Percentiles rank a stretch among this genome's conserved stretches.
These are phyloP conservation scores for Fusarium sp. DNA, from an alignment of 2,329 filamentous ascomycete species.

Conservation along the genomic window DNA sequence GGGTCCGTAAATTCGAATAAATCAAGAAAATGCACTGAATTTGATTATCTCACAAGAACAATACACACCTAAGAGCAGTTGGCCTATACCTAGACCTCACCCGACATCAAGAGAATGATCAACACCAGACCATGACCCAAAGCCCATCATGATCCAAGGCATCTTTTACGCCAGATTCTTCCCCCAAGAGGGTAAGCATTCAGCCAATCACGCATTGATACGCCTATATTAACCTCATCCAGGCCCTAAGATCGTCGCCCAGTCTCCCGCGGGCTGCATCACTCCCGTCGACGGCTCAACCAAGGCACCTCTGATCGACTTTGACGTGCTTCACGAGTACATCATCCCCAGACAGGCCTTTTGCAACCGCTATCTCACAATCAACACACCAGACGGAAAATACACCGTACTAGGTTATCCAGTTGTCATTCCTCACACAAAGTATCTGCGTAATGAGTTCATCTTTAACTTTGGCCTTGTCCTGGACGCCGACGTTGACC, in stretches of 20 bases:
- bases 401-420: constrained; percentile 90
- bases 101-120: constrained; percentile 8
- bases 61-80: background rate
- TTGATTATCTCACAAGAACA: background rate
- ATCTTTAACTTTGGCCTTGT: constrained; percentile 98
- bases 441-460: constrained; percentile 94
- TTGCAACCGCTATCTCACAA: constrained; percentile 89
- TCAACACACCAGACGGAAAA: constrained; percentile 78
- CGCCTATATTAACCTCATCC: background rate
- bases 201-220: background rate
- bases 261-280: constrained; percentile 74
- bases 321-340: constrained; percentile 89
- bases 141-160: constrained; percentile 73
- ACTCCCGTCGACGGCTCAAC: constrained; percentile 59
- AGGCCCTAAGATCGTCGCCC: constrained; percentile 75
- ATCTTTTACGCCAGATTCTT: constrained; percentile 81
- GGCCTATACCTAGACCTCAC: background rate
- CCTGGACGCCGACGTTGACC: constrained; percentile 76
- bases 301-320: constrained; percentile 80
- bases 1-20: background rate
- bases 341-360: constrained; percentile 96
- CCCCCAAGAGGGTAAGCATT: constrained; percentile 70
- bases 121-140: constrained; percentile 32
- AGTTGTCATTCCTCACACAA: constrained; percentile 85
- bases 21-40: background rate